Percentiles rank a stretch among this genome's conserved stretches.
Evolutionary conservation across 805 yeast genomes (phyloP).

Genomic region (Kuraishia cidri): DNA sequence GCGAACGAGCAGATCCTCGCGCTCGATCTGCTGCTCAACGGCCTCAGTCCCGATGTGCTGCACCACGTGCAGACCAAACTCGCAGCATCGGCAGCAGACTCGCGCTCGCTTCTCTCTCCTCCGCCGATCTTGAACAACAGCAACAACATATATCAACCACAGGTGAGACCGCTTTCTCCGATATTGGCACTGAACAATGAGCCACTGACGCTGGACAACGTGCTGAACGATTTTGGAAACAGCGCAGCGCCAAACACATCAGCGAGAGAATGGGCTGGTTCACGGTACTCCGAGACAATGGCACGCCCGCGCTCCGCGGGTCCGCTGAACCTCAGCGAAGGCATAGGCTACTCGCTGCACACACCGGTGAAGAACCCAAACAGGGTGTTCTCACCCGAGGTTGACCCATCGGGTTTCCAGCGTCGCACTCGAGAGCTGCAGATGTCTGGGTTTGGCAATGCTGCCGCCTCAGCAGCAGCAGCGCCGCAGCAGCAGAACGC

Average conservation of each 20-base stretch:
- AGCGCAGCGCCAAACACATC: too few relatives aligned
- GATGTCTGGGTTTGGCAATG: too few relatives aligned
- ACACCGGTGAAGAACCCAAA: slow-evolving; percentile 6
- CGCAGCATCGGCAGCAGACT: neutral
- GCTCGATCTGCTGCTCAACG: slow-evolving; percentile 37
- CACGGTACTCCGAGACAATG: neutral
- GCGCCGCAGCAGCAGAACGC: neutral
- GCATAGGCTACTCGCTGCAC: too few relatives aligned
- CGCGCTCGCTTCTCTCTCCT: slow-evolving; percentile 9
- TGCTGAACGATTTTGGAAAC: slow-evolving; percentile 25
- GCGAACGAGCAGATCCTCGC: slow-evolving; percentile 37
- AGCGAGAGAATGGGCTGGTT: neutral
- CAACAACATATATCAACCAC: slow-evolving; percentile 11
- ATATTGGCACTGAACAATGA: slow-evolving; percentile 21
- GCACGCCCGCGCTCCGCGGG: slow-evolving; percentile 3
- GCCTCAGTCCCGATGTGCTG: slow-evolving; percentile 33
- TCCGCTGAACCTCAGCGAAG: neutral
- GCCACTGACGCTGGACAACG: slow-evolving; percentile 27
- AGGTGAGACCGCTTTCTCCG: slow-evolving; percentile 21
- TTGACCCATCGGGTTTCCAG: slow-evolving; percentile 11
- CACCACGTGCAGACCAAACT: slow-evolving; percentile 32
- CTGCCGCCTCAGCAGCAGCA: neutral
- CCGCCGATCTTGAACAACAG: slow-evolving; percentile 13
- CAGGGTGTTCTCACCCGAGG: slow-evolving; percentile 17
- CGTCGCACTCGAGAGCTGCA: slow-evolving; percentile 11